These are phyloP conservation scores for Setaria italica DNA, from an alignment of 202 grass and related monocot genomes.

Conservation along the genomic window DNA sequence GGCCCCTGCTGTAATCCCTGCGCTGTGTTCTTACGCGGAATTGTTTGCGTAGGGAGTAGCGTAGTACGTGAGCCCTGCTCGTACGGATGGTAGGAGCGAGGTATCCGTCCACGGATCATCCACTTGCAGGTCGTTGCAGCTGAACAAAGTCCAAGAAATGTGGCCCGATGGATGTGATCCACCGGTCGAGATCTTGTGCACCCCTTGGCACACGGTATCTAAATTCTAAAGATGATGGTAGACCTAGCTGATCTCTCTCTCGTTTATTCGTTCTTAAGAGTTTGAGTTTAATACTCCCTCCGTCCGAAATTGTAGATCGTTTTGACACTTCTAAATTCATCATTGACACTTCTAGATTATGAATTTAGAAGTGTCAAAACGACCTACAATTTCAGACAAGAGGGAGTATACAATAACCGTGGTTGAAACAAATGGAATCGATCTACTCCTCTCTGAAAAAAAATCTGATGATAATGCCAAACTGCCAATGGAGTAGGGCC, in stretches of 20 bases:
- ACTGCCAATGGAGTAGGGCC: slow-evolving; percentile 31
- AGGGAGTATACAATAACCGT: background rate
- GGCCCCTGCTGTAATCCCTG: background rate
- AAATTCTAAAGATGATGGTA: background rate
- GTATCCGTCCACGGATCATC: background rate
- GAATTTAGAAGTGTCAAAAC: no score
- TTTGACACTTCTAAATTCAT: no score
- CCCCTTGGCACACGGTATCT: slow-evolving; percentile 10
- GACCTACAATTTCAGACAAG: no score
- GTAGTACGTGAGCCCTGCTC: background rate
- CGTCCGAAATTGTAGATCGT: no score
- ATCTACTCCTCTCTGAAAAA: background rate
- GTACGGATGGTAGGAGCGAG: background rate
- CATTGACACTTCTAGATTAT: no score
- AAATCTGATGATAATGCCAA: slow-evolving; percentile 45
- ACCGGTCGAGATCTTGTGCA: slow-evolving; percentile 1
- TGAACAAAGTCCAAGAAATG: slow-evolving; percentile 24
- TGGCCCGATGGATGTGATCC: background rate
- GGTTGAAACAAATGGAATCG: background rate
- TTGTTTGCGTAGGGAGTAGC: background rate
- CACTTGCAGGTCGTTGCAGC: background rate
- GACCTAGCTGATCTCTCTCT: background rate
- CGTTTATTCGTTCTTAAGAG: background rate
- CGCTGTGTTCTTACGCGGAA: background rate
- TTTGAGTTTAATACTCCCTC: background rate